phyloP scores from a whole-genome alignment of 257 asterid genomes.

The Nicotiana obtusifolia region DNA sequence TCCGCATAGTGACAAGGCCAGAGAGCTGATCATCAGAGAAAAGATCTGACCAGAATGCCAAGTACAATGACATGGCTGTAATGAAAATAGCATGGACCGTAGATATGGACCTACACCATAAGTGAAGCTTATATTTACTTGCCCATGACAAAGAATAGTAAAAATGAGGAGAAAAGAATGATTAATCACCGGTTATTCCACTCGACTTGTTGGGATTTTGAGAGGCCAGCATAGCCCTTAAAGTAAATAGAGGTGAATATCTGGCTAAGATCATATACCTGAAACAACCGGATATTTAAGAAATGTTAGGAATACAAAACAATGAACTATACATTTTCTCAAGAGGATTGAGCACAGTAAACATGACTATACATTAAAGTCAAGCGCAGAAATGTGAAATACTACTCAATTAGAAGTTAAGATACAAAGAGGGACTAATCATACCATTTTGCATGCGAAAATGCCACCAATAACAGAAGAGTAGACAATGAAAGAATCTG shows the following conservation, averaged over 20 bases:
- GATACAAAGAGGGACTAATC: not conserved
- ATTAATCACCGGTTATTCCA: constrained; percentile 77
- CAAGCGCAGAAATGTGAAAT: not conserved
- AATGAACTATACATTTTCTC: not conserved
- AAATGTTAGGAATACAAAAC: not conserved
- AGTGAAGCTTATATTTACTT: constrained; percentile 2
- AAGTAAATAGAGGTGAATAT: constrained; percentile 40
- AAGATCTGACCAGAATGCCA: constrained; percentile 58
- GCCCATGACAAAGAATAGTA: not conserved
- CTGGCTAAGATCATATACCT: constrained; percentile 71
- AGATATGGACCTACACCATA: constrained; percentile 59
- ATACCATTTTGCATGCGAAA: constrained; percentile 67
- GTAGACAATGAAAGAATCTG: constrained; percentile 36
- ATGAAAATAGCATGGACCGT: constrained; percentile 63
- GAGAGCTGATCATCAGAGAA: constrained; percentile 30
- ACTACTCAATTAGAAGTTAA: not conserved
- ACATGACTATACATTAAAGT: not conserved
- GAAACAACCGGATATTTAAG: constrained; percentile 13
- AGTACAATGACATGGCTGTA: constrained; percentile 46
- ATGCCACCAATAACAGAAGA: constrained; percentile 53
- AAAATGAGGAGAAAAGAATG: not conserved
- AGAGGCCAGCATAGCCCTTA: constrained; percentile 54
- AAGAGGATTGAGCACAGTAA: not conserved
- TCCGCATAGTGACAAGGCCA: constrained; percentile 44
- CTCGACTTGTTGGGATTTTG: constrained; percentile 53